Base-by-base conservation (phyloP, 2,329 filamentous ascomycete species). In the Alternaria burnsii region DNA sequence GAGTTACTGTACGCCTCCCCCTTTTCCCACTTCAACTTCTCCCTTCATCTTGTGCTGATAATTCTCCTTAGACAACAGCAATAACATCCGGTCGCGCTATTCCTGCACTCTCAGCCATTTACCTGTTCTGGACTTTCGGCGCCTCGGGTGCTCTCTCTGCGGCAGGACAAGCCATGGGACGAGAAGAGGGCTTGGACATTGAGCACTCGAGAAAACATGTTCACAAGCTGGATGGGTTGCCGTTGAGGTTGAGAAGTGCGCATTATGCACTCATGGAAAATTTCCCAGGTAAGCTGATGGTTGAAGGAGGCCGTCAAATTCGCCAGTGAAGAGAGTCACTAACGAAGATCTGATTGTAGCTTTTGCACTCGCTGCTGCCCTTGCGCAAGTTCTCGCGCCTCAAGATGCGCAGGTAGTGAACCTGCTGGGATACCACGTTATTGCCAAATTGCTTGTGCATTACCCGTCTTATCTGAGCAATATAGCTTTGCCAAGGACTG, bases 241-340 rank as follows among this genome's bases (percentile, higher is more conserved):
- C 68, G 2, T 52, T 71, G n/a, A 58, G 68, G 12, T 12, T 71
- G 22, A 58, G 65, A 16, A 71, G 68, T 32, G 67, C 68, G 14
- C 68, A 71, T 43, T 68, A 69, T 52, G 67, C 67, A 32, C 26
- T 71, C 3, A 61, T 71, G 65, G 68, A 71, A 42, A 71, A 69
- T 41, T 71, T 71, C n/a, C 68, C 67, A 5, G 68, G 65, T 69
- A 50, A 22, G 58, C 32, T 36, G 11, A 4, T 4, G 20, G 4
- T 41, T 26, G 40, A 6, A 42, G 5, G 9, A 42, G 3, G 18
- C 40, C 1, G 12, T 42, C 40, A 16, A 42, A 11, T 12, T 8
- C 24, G 16, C 22, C n/a, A 26, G 5, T 28, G 28, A 48, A 24
- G 24, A 20, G n/a, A 28, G 14, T 44, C 16, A n/a, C 16, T 52